Conservation (phyloP, 1,284 basidiomycete genomes). For the Sporisorium scitamineum region DNA sequence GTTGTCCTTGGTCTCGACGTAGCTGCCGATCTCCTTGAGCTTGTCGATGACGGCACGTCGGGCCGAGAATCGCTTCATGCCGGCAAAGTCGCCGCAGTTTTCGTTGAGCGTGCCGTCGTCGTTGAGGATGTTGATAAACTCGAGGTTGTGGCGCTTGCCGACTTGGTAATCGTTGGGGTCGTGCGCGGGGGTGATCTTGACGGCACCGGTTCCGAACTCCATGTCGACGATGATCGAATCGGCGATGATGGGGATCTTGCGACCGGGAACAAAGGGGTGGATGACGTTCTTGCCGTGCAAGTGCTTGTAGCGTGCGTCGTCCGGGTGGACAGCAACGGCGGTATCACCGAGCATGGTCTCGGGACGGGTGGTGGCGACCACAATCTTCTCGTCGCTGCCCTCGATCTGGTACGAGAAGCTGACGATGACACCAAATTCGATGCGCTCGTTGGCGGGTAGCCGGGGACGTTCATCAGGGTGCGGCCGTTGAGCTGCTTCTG, state of each 20-base stretch:
- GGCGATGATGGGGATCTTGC: conserved; percentile 88
- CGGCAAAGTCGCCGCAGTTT: conserved; percentile 85
- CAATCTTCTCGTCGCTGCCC: conserved; percentile 85
- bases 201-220: conserved; percentile 96
- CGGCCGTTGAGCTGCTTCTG: conserved; percentile 91
- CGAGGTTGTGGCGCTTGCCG: conserved; percentile 86
- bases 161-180: conserved; percentile 98
- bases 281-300: conserved; percentile 91
- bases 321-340: conserved; percentile 94
- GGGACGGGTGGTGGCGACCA: conserved; percentile 96
- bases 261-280: conserved; percentile 87
- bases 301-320: conserved; percentile 93
- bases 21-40: conserved; percentile 87
- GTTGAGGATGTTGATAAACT: conserved; percentile 95
- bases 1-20: conserved; percentile 86
- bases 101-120: conserved; percentile 97
- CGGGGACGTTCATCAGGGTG: conserved; percentile 89
- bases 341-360: conserved; percentile 99
- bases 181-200: conserved; percentile 99
- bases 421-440: conserved; percentile 97
- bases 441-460: conserved; percentile 91
- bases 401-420: conserved; percentile 95
- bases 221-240: conserved; percentile 91
- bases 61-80: conserved; percentile 88
- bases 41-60: conserved; percentile 85